Base-by-base conservation (phyloP, 306 rosid genomes). In the Mimosa bimucronata region DNA sequence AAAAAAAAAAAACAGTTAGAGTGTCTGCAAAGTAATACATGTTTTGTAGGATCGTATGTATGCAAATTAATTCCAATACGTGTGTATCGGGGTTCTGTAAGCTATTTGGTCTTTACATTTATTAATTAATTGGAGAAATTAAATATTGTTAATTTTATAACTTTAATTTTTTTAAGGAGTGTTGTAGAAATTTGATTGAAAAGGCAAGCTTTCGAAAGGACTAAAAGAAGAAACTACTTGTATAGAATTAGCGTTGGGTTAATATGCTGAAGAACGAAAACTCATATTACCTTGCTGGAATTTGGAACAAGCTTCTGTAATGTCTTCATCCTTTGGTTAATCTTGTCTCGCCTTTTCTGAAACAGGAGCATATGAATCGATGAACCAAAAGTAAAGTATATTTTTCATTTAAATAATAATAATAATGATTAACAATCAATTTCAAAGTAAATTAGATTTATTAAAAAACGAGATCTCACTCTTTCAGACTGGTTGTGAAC, bases 291-390 rank as follows among this genome's bases (percentile, higher is more conserved):
- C 98, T 95, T 93, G 83, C 91, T 91, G 86, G 99, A 93, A 90
- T 89, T 95, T 81, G 99, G 98, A 89, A 95, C 99, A 91, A 95
- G 86, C 90, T 93, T 93, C 84, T 93, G 99, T 84, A 95, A 78
- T 50, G 99, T 89, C 90, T 90, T 93, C 98, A 95, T 93, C 89
- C 94, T 90, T 68, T 95, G 93, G 88, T 92, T 95, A 81, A 95
- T 95, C 88, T 91, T 95, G 81, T 95, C 98, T 87, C 99, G 90
- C 88, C 99, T 93, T 89, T 95, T 95, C 99, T 95, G 85, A 61
- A 84, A 21, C 79, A 73, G 31, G 38, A 31, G 52, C 55, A 52
- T 53, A 52, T 28, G 4, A 67, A 60, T 76, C 64, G 71, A 75
- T 64, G 6, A 83, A 29, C 66, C 64, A 62, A 58, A 30, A 45